Percentiles rank a stretch among this genome's conserved stretches.
phyloP scores from a whole-genome alignment of 805 yeast genomes.

The Groenewaldozyma salmanticensis region DNA sequence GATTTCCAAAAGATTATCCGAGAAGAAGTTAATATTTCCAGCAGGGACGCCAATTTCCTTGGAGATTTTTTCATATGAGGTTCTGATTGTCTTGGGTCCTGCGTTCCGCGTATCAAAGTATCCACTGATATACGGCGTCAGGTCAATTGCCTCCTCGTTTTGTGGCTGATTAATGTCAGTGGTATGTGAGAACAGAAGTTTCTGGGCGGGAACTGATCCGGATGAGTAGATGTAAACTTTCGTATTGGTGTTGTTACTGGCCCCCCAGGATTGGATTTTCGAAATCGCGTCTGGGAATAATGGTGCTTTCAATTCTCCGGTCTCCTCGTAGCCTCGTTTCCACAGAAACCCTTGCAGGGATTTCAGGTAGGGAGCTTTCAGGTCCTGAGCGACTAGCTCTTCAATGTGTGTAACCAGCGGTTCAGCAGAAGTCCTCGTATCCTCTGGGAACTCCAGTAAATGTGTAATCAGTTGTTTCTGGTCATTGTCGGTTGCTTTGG shows the following conservation, averaged over 20 bases:
- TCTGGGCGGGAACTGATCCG: constrained; percentile 84
- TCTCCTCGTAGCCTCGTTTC: constrained; percentile 63
- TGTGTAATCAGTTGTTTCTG: constrained; percentile 10
- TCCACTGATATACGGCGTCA: constrained; percentile 46
- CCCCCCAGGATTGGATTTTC: constrained; percentile 42
- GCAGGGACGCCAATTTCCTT: constrained; percentile 28
- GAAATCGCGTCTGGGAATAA: constrained; percentile 62
- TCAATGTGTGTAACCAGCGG: constrained; percentile 40
- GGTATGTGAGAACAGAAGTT: constrained; percentile 54
- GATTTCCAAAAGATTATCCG: constrained; percentile 74
- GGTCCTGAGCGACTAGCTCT: constrained; percentile 50
- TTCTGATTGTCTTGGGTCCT: constrained; percentile 54
- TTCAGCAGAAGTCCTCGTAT: constrained; percentile 21
- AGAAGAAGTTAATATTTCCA: constrained; percentile 47
- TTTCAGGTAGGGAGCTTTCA: constrained; percentile 71
- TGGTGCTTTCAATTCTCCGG: constrained; percentile 73
- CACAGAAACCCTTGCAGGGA: constrained; percentile 77
- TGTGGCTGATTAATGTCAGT: constrained; percentile 20
- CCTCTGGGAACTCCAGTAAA: constrained; percentile 39
- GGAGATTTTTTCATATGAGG: constrained; percentile 52
- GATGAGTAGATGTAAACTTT: constrained; percentile 71
- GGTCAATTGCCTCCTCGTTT: constrained; percentile 34
- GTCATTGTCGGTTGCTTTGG: constrained; percentile 1
- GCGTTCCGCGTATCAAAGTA: constrained; percentile 82
- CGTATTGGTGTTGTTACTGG: constrained; percentile 5